Conservation (phyloP, 2,329 filamentous ascomycete genomes). For the Cordyceps militaris region DNA sequence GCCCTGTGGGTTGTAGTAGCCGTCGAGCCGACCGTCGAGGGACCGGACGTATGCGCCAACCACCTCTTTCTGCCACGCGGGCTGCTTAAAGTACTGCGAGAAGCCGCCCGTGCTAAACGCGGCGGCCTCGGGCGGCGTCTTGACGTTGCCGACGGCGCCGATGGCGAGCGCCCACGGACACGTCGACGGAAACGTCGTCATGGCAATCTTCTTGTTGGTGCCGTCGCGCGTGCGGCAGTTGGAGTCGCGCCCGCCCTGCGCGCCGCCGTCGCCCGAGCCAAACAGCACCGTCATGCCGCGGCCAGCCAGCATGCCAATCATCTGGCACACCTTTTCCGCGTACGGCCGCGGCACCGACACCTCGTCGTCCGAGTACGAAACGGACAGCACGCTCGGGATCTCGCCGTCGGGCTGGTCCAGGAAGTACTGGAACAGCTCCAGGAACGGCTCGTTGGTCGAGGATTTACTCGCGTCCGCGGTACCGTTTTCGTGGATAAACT, state of each 20-base stretch:
- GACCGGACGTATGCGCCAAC: slow-evolving; percentile 34
- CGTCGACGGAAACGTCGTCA: slow-evolving; percentile 56
- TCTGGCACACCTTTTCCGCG: slow-evolving; percentile 44
- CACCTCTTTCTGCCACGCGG: slow-evolving; percentile 37
- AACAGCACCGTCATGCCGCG: slow-evolving; percentile 46
- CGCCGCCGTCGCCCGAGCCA: slow-evolving; percentile 45
- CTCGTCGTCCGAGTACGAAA: slow-evolving; percentile 54
- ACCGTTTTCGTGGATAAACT: slow-evolving; percentile 33
- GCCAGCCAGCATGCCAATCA: slow-evolving; percentile 46
- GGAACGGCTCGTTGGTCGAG: slow-evolving; percentile 49
- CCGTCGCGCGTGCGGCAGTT: slow-evolving; percentile 54
- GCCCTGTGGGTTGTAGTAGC: slow-evolving; percentile 38
- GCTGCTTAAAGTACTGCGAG: slow-evolving; percentile 41
- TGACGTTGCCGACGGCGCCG: slow-evolving; percentile 45
- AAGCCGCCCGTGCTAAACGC: slow-evolving; percentile 46
- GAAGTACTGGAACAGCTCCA: slow-evolving; percentile 46
- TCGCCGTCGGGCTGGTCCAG: slow-evolving; percentile 35
- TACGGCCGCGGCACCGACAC: slow-evolving; percentile 45
- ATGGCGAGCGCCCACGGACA: slow-evolving; percentile 64
- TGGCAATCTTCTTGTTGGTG: slow-evolving; percentile 45
- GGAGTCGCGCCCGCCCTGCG: slow-evolving; percentile 38
- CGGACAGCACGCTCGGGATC: slow-evolving; percentile 49
- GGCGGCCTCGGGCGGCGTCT: slow-evolving; percentile 34
- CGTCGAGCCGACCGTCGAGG: slow-evolving; percentile 35
- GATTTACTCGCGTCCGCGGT: slow-evolving; percentile 23